A percentile compares a stretch with the other conserved stretches of the same genome.
Conservation (phyloP, 495 filamentous ascomycete species). For the Talaromyces wortmannii region DNA sequence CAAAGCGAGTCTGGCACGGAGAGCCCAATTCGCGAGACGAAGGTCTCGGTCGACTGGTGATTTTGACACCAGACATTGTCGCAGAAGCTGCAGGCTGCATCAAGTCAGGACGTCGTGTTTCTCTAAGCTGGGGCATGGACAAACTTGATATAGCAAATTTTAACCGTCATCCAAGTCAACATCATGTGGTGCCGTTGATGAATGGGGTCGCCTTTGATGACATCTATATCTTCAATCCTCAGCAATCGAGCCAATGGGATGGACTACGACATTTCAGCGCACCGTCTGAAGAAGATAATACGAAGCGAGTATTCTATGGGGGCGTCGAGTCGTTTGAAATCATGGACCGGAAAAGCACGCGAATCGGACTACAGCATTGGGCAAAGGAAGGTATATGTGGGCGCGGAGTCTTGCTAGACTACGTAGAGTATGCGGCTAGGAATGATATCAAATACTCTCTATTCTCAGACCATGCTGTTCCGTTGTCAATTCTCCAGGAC, state of each 20-base stretch:
- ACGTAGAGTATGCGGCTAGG: slow-evolving; percentile 40
- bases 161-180: slow-evolving; percentile 30
- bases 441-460: slow-evolving; percentile 27
- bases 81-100: slow-evolving; percentile 27
- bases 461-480: slow-evolving; percentile 32
- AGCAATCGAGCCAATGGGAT: slow-evolving; percentile 69
- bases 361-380: slow-evolving; percentile 41
- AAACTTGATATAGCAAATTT: slow-evolving; percentile 39
- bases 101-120: slow-evolving; percentile 28
- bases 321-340: slow-evolving; percentile 39
- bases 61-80: slow-evolving; percentile 35
- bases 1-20: slow-evolving; percentile 34
- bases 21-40: slow-evolving; percentile 33
- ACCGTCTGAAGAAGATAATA: slow-evolving; percentile 16
- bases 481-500: slow-evolving; percentile 29
- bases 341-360: slow-evolving; percentile 39
- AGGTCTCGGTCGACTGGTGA: slow-evolving; percentile 33
- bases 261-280: slow-evolving; percentile 50
- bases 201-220: slow-evolving; percentile 50
- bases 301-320: slow-evolving; percentile 42
- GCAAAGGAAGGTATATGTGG: slow-evolving; percentile 38
- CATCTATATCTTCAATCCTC: slow-evolving; percentile 61
- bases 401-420: slow-evolving; percentile 50
- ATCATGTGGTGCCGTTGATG: slow-evolving; percentile 32
- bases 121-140: slow-evolving; percentile 36